Conservation (phyloP, 352 stramenopile species). For the Globisporangium nodosum region DNA sequence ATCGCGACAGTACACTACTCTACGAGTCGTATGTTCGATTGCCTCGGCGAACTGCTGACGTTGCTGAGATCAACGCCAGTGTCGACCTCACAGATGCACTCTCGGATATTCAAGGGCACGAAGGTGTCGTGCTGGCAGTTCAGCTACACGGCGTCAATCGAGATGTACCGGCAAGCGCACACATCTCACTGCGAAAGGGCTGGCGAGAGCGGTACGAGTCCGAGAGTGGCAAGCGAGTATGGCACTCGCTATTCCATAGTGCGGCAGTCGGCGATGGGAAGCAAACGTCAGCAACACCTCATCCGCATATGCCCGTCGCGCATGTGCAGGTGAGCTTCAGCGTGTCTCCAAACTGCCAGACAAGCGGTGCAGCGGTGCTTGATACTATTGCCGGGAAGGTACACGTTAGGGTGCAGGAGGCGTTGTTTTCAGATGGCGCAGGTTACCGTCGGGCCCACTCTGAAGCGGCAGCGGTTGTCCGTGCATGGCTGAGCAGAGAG, state of each 20-base stretch:
- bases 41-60: not conserved
- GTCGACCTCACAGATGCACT: slow-evolving; percentile 19
- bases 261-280: no score
- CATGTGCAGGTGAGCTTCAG: slow-evolving; percentile 8
- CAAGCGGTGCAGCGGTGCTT: not conserved
- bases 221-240: not conserved
- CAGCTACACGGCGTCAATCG: slow-evolving; percentile 18
- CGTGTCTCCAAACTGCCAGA: not conserved
- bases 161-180: slow-evolving; percentile 15
- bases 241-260: slow-evolving; percentile 5
- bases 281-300: no score
- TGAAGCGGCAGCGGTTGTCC: slow-evolving; percentile 14
- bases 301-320: not conserved
- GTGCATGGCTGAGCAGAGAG: slow-evolving; percentile 4
- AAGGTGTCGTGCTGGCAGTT: slow-evolving; percentile 15
- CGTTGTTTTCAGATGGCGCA: not conserved
- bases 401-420: slow-evolving; percentile 4
- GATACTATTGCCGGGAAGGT: slow-evolving; percentile 2
- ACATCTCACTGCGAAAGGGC: slow-evolving; percentile 26
- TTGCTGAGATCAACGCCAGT: slow-evolving; percentile 12
- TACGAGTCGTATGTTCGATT: slow-evolving; percentile 2
- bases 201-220: slow-evolving; percentile 19
- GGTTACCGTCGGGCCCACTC: not conserved
- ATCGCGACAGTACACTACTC: not conserved
- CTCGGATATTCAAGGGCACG: not conserved